Evolutionary conservation across 805 yeast genomes (phyloP), one percentile per base, ranked within the genome.

Genomic region (Candida andamanensis): DNA sequence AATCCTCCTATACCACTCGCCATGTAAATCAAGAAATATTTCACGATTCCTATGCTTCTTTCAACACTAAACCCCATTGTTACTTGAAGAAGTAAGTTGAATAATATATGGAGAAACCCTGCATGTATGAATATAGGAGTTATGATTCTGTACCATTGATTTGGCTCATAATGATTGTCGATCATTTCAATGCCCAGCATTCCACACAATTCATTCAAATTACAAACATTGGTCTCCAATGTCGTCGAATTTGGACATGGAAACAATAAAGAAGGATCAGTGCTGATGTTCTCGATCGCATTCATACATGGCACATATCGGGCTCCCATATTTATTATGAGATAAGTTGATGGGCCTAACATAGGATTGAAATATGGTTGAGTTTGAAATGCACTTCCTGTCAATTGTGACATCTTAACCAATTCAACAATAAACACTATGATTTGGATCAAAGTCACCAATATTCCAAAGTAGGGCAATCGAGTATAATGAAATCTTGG

Each of bases 101-200:
- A 76, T 14, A 74, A 48, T 24, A 81, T 78, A 49, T 81, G 89
- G 28, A 81, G 50, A 42, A 81, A 68, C 1, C 89, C 89, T 4
- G 87, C 86, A 49, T 81, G 89, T 32, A 81, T 47, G 43, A 81
- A 81, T 9, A 80, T 77, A 1, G 87, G 84, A n/a, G 76, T 70
- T 26, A 81, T 58, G 26, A 81, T 54, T 31, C 89, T 56, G 69
- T 80, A 80, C 78, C 84, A 76, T 54, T 80, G 89, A 44, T 70
- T 49, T 0, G 85, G 85, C 6, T 52, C 38, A 31, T 50, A 63
- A 6, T 52, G 58, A 25, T 52, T 48, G 30, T 52, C 45, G 4
- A 51, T 55, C 1, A 49, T 29, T 0, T 60, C 56, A 6, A 76
- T 48, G 3, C 76, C 77, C 14, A 71, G 58, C 52, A 79, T 53